phyloP scores from a whole-genome alignment of 306 rosid genomes.

The Cucurbita maxima region DNA sequence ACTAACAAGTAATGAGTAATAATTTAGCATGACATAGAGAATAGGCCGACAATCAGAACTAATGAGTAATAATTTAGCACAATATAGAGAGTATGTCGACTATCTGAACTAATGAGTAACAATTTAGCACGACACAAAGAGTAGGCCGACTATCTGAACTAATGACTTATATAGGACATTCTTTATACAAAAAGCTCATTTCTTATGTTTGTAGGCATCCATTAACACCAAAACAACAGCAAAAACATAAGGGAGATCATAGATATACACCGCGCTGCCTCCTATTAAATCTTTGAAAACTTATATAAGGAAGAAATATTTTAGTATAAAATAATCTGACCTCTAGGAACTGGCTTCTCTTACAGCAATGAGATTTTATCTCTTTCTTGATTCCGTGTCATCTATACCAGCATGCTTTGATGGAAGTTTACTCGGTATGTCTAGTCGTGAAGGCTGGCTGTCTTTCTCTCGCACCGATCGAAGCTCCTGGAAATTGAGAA shows the following conservation, averaged over 20 bases:
- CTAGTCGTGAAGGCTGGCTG: constrained; percentile 17
- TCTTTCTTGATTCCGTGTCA: constrained; percentile 30
- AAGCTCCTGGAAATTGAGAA: constrained; percentile 32
- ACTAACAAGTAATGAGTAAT: too few species aligned
- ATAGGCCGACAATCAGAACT: too few species aligned
- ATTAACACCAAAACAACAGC: background rate
- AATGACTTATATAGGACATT: background rate
- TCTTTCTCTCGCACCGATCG: constrained; percentile 53
- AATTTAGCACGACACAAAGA: too few species aligned
- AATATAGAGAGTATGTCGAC: too few species aligned
- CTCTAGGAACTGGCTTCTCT: constrained; percentile 10
- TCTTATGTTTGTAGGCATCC: background rate
- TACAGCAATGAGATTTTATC: constrained; percentile 16
- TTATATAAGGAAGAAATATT: constrained; percentile 6
- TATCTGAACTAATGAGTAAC: too few species aligned
- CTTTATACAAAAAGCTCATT: background rate
- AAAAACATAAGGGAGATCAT: background rate
- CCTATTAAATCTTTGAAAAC: constrained; percentile 10
- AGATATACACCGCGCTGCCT: background rate
- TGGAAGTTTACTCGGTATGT: constrained; percentile 19
- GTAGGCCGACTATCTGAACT: too few species aligned
- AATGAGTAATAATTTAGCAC: too few species aligned
- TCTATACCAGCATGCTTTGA: constrained; percentile 21
- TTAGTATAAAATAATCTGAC: constrained; percentile 19
- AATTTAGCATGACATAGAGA: background rate